These are phyloP conservation scores for Avena insularis DNA, from an alignment of 176 grass and related monocot genomes.

Conservation along the genomic window DNA sequence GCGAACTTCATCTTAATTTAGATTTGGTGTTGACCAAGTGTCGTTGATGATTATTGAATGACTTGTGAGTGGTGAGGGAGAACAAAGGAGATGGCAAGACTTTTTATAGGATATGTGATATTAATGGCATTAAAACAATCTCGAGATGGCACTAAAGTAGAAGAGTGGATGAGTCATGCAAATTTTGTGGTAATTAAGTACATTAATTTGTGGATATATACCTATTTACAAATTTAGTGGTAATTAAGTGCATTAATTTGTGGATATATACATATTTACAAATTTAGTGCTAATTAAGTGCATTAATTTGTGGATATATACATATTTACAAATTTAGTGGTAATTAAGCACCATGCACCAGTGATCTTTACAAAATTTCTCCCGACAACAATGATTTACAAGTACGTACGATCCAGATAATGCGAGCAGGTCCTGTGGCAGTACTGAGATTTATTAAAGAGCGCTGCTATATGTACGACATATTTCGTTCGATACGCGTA, in stretches of 20 bases:
- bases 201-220: background rate
- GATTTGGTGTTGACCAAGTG: background rate
- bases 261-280: background rate
- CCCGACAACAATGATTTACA: too few relatives aligned
- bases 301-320: background rate
- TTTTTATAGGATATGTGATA: background rate
- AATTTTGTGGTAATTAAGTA: background rate
- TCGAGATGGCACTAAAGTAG: background rate
- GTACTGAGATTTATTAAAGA: too few relatives aligned
- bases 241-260: background rate
- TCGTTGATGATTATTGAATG: background rate
- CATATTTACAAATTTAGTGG: background rate
- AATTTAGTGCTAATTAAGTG: background rate
- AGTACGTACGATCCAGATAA: too few relatives aligned
- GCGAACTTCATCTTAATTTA: background rate
- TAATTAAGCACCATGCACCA: background rate
- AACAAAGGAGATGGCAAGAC: background rate
- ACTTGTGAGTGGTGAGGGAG: background rate
- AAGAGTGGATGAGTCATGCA: background rate
- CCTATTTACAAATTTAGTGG: background rate
- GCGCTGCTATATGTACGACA: too few relatives aligned
- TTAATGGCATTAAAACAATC: background rate
- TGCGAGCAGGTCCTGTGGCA: too few relatives aligned
- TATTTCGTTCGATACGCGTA: too few relatives aligned
- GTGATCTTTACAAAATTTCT: too few relatives aligned